A percentile compares a stretch with the other conserved stretches of the same genome.
These are phyloP conservation scores for Psilocybe azurescens DNA, from an alignment of 768 basidiomycete species.

Conservation along the genomic window DNA sequence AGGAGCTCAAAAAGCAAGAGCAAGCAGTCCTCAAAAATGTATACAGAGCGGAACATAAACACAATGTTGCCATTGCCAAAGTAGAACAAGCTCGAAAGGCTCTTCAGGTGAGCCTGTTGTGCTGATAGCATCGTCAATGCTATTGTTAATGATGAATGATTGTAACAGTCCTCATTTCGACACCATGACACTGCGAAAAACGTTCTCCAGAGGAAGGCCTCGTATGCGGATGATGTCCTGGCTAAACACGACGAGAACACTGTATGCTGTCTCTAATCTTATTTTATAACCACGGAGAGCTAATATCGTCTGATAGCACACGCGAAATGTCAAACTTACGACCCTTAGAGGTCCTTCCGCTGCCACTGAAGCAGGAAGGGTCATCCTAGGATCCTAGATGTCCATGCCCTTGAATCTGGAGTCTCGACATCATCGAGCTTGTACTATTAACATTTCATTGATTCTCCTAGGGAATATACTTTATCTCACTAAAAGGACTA, in stretches of 20 bases:
- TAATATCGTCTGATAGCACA: not conserved
- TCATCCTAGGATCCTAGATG: not conserved
- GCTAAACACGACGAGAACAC: not conserved
- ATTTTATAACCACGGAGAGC: not conserved
- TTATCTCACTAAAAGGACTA: no score
- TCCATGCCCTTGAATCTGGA: not conserved
- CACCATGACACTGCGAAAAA: not conserved
- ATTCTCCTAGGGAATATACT: no score
- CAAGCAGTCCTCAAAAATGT: conserved; percentile 50
- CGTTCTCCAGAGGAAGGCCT: not conserved
- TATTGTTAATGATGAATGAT: not conserved
- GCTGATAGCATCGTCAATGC: not conserved
- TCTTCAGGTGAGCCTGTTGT: conserved; percentile 37
- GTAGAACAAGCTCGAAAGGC: conserved; percentile 42
- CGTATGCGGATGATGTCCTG: not conserved
- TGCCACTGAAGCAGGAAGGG: not conserved
- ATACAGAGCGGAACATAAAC: conserved; percentile 55
- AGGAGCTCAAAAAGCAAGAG: conserved; percentile 54
- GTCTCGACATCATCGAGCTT: no score
- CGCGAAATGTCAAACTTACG: not conserved
- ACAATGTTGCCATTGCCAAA: conserved; percentile 51
- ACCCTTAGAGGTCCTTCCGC: conserved; percentile 3
- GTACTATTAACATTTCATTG: no score
- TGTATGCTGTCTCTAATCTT: not conserved
- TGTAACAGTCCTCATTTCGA: not conserved